phyloP scores from a whole-genome alignment of 2,329 filamentous ascomycete genomes.

The Penicillium verrucosum region DNA sequence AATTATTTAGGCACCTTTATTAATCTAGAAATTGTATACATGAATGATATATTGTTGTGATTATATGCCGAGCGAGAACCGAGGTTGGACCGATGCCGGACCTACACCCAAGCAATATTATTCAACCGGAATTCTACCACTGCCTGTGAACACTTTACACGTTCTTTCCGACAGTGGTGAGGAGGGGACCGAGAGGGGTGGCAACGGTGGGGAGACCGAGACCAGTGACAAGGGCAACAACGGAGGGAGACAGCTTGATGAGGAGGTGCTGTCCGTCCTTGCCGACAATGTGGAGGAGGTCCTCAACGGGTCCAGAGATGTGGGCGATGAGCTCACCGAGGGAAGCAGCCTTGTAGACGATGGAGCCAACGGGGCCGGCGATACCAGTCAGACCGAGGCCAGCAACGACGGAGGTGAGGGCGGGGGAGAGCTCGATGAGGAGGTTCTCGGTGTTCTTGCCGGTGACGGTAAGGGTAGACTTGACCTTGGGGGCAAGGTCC shows the following conservation, averaged over 20 bases:
- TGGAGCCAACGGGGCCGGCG: slow-evolving; percentile 25
- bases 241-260: slow-evolving; percentile 27
- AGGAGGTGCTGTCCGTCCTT: slow-evolving; percentile 27
- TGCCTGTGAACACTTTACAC: slow-evolving; percentile 19
- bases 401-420: slow-evolving; percentile 27
- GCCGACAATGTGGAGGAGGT: slow-evolving; percentile 27
- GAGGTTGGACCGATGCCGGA: not conserved
- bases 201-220: slow-evolving; percentile 29
- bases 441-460: slow-evolving; percentile 10
- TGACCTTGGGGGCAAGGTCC: slow-evolving; percentile 9
- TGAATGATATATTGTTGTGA: not conserved
- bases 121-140: not conserved
- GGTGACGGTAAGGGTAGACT: slow-evolving; percentile 10
- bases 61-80: not conserved
- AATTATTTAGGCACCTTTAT: too few species aligned
- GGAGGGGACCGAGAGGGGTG: slow-evolving; percentile 27
- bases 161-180: slow-evolving; percentile 27
- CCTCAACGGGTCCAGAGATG: slow-evolving; percentile 25
- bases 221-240: slow-evolving; percentile 24
- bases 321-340: slow-evolving; percentile 29
- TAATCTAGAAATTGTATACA: not conserved
- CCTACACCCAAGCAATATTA: not conserved
- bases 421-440: slow-evolving; percentile 18
- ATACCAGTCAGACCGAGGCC: slow-evolving; percentile 30
- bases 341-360: slow-evolving; percentile 25